Evolutionary conservation across 2,329 filamentous ascomycete genomes (phyloP), one percentile per base, ranked within the genome.

Genomic region (Fusarium buharicum): DNA sequence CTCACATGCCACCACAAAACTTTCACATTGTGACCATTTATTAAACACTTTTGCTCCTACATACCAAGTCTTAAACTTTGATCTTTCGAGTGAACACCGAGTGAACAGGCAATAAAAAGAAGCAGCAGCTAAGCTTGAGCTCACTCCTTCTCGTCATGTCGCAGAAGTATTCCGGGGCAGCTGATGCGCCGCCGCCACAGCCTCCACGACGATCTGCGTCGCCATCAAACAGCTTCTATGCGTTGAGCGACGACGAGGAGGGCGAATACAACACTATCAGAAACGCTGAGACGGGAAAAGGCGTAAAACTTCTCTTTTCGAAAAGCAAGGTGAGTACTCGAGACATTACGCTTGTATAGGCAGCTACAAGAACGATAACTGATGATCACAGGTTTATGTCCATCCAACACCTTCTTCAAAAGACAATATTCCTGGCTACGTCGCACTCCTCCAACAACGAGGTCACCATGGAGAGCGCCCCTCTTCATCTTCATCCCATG

Each of bases 181-280:
- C 41, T 44, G 60, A 62, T 59, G 66, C 64, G 58, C 66, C 68
- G 57, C 70, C 69, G 55, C 76, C 58, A 24, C 59, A 59, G 37
- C 50, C 55, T 39, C 24, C 69, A 33, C 77, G 76, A 50, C 70
- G 78, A 50, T 71, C 82, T 46, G 69, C 86, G 13, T 97, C 93
- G 31, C 93, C 93, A 3, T 86, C 91, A 3, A 92, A 89, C 48
- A 96, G 92, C 71, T 95, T 94, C 81, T 97, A 97, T 81, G 94
- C 94, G 72, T 83, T 98, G 83, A 97, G 92, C 76, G 96, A 99
- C 80, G 93, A 97, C 72, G 93, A 97, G 64, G 95, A 98, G 77
- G 91, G 90, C 67, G 95, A 91, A 39, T 99, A 99, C 79, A 91
- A 96, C 75, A 98, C 93, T 16, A 92, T 99, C 71, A 90, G 92